phyloP scores from a whole-genome alignment of 106 monocot species.

The Allium sativum region DNA sequence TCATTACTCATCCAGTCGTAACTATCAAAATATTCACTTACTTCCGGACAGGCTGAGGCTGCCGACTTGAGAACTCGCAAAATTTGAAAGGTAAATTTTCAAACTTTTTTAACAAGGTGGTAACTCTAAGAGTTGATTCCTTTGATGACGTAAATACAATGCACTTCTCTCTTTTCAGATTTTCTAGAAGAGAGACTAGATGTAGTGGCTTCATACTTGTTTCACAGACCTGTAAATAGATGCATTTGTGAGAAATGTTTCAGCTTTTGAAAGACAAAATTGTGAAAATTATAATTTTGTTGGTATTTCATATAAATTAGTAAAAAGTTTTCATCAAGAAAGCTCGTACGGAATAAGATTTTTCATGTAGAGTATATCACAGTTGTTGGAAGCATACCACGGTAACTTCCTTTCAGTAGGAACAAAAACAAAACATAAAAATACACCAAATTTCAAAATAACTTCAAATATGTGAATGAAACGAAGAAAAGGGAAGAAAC shows the following conservation, averaged over 20 bases:
- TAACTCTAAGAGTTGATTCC: conserved; percentile 66
- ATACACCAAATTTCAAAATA: background rate
- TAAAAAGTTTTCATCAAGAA: background rate
- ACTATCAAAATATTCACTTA: conserved; percentile 11
- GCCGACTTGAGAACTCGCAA: conserved; percentile 62
- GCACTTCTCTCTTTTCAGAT: conserved; percentile 59
- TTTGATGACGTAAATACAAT: conserved; percentile 83
- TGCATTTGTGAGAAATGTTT: no score
- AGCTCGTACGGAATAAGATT: background rate
- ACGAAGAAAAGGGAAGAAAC: background rate
- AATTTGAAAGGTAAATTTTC: conserved; percentile 66
- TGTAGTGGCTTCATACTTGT: conserved; percentile 65
- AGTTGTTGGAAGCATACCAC: no score
- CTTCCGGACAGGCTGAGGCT: conserved; percentile 68
- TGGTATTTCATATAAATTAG: background rate
- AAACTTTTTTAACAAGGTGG: conserved; percentile 57
- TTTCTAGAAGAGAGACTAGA: conserved; percentile 68
- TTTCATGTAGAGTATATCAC: background rate
- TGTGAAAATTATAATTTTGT: background rate
- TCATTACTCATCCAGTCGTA: no score
- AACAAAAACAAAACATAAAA: background rate
- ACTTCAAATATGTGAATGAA: background rate
- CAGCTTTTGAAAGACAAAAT: background rate
- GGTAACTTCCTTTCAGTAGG: background rate
- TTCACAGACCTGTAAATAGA: conserved; percentile 51